Evolutionary conservation across 495 filamentous ascomycete genomes (phyloP), one percentile per base, ranked within the genome.

Genomic region (Viridothelium virens): DNA sequence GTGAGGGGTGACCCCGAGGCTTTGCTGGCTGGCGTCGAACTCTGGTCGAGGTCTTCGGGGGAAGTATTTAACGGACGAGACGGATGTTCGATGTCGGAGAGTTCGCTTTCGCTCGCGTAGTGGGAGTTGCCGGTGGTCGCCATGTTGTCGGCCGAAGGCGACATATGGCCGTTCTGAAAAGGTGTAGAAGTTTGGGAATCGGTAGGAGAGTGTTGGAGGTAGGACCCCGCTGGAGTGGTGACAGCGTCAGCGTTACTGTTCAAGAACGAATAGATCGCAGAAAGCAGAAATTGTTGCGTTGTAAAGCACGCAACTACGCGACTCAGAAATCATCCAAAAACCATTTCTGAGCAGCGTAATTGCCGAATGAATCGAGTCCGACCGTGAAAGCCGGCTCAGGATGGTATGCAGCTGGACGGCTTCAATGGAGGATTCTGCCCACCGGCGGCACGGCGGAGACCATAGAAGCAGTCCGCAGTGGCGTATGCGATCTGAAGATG

Each of bases 151-250:
- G 74, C 75, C 41, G 77, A 71, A 25, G 79, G 79, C 65, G 76
- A 74, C 62, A 74, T 65, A 71, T 82, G 81, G 48, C 81, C 83
- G 74, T 86, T 86, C 12, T 78, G 66, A 70, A 78, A 71, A 62
- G 73, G 73, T 69, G 64, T 66, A 59, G 63, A 72, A 70, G 74
- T 74, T 72, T 75, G 65, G 74, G 71, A 68, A 76, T 70, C 67
- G 68, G 69, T 68, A 75, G 68, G 53, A 36, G 14, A 33, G 31
- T 36, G 53, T 59, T 18, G 25, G 3, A 36, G 14, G 53, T 18
- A 59, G 67, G 76, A 74, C 70, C 70, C 73, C 68, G 77, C 77
- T 79, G 65, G 33, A 37, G 36, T 59, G 61, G 16, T 66, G 67
- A 62, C 63, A 66, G 63, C 65, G 75, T 77, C 71, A 78, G 75